Evolutionary conservation across 306 rosid genomes (phyloP).

Genomic region (Cicer bijugum): DNA sequence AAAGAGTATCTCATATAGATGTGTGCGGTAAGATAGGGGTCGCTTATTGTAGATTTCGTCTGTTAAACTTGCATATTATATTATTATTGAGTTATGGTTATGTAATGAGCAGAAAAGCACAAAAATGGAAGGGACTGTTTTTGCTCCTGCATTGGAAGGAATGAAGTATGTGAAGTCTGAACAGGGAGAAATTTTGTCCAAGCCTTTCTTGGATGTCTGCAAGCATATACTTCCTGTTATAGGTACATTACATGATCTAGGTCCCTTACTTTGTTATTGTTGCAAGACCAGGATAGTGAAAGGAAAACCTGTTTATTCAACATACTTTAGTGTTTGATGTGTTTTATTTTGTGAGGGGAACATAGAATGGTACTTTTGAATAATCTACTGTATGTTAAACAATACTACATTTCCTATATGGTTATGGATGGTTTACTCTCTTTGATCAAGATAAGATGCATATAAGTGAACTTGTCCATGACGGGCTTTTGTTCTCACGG

Average conservation of each 20-base stretch:
- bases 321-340: slow-evolving; percentile 12
- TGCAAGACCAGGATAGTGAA: slow-evolving; percentile 8
- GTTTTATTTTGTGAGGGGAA: slow-evolving; percentile 24
- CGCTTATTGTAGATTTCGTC: slow-evolving; percentile 28
- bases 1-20: background rate
- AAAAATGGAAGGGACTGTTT: slow-evolving; percentile 79
- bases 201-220: slow-evolving; percentile 93
- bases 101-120: slow-evolving; percentile 50
- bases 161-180: slow-evolving; percentile 69
- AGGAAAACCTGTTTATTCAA: background rate
- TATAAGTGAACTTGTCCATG: background rate
- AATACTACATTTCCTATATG: slow-evolving; percentile 21
- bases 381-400: slow-evolving; percentile 18
- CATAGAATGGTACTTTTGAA: slow-evolving; percentile 13
- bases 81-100: slow-evolving; percentile 15
- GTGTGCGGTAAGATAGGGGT: slow-evolving; percentile 14
- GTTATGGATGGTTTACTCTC: slow-evolving; percentile 12
- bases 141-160: slow-evolving; percentile 82
- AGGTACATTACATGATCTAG: slow-evolving; percentile 59
- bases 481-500: background rate
- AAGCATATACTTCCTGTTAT: slow-evolving; percentile 86
- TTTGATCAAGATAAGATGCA: slow-evolving; percentile 4
- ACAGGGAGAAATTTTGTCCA: slow-evolving; percentile 73
- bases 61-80: slow-evolving; percentile 4
- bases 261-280: slow-evolving; percentile 31